These are phyloP conservation scores for Lagerstroemia speciosa DNA, from an alignment of 345 rosid genomes.

Conservation along the genomic window DNA sequence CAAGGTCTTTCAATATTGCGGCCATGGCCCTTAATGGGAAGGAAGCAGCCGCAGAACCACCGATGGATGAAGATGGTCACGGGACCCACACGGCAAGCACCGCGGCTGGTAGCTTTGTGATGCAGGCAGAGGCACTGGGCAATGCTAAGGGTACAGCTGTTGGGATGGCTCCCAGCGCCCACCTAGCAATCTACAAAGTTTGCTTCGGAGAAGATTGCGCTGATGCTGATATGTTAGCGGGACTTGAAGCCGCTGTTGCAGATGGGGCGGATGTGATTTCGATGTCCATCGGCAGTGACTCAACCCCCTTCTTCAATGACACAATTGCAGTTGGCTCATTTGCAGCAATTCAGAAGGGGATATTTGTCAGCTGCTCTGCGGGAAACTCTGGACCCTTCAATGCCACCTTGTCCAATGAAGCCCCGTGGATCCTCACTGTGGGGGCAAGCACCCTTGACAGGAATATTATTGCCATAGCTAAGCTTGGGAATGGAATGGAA, in stretches of 20 bases:
- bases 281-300: slow-evolving; percentile 28
- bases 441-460: slow-evolving; percentile 56
- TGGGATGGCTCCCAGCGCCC: slow-evolving; percentile 54
- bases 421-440: slow-evolving; percentile 55
- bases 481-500: slow-evolving; percentile 31
- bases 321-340: slow-evolving; percentile 48
- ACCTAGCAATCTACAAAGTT: slow-evolving; percentile 49
- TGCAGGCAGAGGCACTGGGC: slow-evolving; percentile 26
- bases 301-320: slow-evolving; percentile 35
- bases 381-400: slow-evolving; percentile 43
- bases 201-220: slow-evolving; percentile 40
- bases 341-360: slow-evolving; percentile 45
- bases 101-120: slow-evolving; percentile 36
- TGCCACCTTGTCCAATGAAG: slow-evolving; percentile 30
- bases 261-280: slow-evolving; percentile 52
- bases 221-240: slow-evolving; percentile 42
- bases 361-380: slow-evolving; percentile 39
- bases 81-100: slow-evolving; percentile 54
- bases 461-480: slow-evolving; percentile 29
- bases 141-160: slow-evolving; percentile 43
- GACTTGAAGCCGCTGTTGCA: slow-evolving; percentile 37
- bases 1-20: slow-evolving; percentile 30
- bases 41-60: slow-evolving; percentile 15
- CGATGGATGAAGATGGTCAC: slow-evolving; percentile 45
- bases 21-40: slow-evolving; percentile 6